These are phyloP conservation scores for Furcasterigmium sp. DNA, from an alignment of 2,329 filamentous ascomycete genomes.

Conservation along the genomic window DNA sequence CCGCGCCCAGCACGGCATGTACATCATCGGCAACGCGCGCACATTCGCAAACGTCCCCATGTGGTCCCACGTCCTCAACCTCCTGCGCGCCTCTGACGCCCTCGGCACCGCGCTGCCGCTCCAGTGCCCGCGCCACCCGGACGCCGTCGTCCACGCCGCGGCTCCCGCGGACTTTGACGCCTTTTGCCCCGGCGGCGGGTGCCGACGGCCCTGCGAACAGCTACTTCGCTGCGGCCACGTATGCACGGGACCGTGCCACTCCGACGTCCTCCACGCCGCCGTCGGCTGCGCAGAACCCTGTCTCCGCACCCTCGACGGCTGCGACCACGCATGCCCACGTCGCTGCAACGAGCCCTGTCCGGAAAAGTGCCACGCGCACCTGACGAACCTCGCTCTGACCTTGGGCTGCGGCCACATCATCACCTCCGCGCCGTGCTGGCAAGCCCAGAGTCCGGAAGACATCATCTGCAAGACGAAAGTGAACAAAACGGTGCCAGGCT, in stretches of 20 bases:
- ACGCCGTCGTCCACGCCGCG: slow-evolving; percentile 42
- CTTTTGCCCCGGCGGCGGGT: slow-evolving; percentile 59
- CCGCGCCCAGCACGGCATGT: slow-evolving; percentile 65
- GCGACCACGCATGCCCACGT: slow-evolving; percentile 36
- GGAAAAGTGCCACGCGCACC: slow-evolving; percentile 23
- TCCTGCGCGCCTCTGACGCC: slow-evolving; percentile 39
- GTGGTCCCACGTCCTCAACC: slow-evolving; percentile 55
- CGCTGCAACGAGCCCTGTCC: slow-evolving; percentile 38
- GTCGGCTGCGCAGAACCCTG: slow-evolving; percentile 41
- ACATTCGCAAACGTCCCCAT: slow-evolving; percentile 54
- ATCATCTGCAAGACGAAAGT: slow-evolving; percentile 46
- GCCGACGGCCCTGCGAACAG: slow-evolving; percentile 42
- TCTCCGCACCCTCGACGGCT: slow-evolving; percentile 31
- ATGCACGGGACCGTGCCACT: slow-evolving; percentile 41
- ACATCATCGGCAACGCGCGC: slow-evolving; percentile 60
- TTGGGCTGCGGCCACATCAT: slow-evolving; percentile 38
- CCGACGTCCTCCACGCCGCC: slow-evolving; percentile 38
- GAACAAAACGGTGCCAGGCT: slow-evolving; percentile 43
- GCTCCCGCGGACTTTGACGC: slow-evolving; percentile 51
- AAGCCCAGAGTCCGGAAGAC: slow-evolving; percentile 33
- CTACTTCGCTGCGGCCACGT: slow-evolving; percentile 43
- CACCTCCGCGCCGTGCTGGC: slow-evolving; percentile 26
- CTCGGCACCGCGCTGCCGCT: slow-evolving; percentile 48
- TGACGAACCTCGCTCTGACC: slow-evolving; percentile 22
- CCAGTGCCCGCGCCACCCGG: slow-evolving; percentile 55